These are phyloP conservation scores for Phytophthora tubulina DNA, from an alignment of 352 stramenopile species.

Conservation along the genomic window DNA sequence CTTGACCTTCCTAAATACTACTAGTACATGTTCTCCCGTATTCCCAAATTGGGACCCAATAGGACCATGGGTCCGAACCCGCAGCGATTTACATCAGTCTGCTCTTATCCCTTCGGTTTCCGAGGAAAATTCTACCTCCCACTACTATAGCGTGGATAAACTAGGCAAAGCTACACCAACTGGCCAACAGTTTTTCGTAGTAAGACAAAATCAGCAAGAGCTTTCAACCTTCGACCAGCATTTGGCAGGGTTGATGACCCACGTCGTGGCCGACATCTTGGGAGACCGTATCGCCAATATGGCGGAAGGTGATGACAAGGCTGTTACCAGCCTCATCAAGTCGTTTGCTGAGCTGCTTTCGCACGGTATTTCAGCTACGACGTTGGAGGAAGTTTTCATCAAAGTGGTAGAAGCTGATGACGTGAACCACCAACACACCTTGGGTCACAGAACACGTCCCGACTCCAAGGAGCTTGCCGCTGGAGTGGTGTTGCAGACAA, in stretches of 20 bases:
- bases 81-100: too few relatives aligned
- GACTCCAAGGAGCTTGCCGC: not conserved
- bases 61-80: too few relatives aligned
- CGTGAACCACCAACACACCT: slow-evolving; percentile 42
- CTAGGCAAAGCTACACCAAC: too few relatives aligned
- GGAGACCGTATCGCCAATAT: slow-evolving; percentile 83
- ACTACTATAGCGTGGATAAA: too few relatives aligned
- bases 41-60: too few relatives aligned
- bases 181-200: too few relatives aligned
- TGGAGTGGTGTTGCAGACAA: slow-evolving; percentile 11
- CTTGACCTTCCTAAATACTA: too few relatives aligned
- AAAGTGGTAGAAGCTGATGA: slow-evolving; percentile 54
- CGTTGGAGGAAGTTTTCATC: slow-evolving; percentile 77
- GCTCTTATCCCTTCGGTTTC: too few relatives aligned
- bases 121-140: too few relatives aligned
- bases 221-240: slow-evolving; percentile 4
- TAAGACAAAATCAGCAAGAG: slow-evolving; percentile 92
- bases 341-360: slow-evolving; percentile 46
- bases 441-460: slow-evolving; percentile 16
- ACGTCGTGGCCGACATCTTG: slow-evolving; percentile 94
- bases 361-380: slow-evolving; percentile 76
- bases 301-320: slow-evolving; percentile 63
- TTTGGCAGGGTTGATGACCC: slow-evolving; percentile 47
- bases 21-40: too few relatives aligned
- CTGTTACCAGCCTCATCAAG: slow-evolving; percentile 34